Base-by-base conservation (phyloP, 148 eudicot species). In the Nepenthes gracilis region DNA sequence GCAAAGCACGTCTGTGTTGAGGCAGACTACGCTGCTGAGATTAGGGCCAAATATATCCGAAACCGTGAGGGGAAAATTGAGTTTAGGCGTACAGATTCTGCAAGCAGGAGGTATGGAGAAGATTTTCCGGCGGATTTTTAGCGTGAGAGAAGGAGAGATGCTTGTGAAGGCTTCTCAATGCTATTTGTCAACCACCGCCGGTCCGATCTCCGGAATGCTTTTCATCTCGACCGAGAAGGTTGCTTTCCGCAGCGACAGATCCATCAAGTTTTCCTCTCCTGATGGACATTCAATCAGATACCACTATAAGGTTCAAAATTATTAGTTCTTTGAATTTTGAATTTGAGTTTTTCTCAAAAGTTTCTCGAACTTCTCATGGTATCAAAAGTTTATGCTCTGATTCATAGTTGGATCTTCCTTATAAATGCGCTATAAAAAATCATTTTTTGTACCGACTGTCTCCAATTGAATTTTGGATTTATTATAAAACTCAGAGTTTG, bases 161-260 rank as follows among this genome's bases (percentile, higher is more conserved):
- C 55, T 79, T 43, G 43, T 82, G 35, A 79, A 74, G 71, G 81
- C 78, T 64, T 76, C 73, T 10, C 77, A 72, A 43, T 80, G 85
- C 63, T 71, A 72, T 36, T 59, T 83, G 45, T 80, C 59, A 10
- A 83, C 88, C 0, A 80, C 80, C 12, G 78, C 77, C 11, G 88
- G 88, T 35, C 80, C 84, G 2, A 73, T 80, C 2, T 66, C 76
- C 0, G 80, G 85, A 11, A 60, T 60, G 40, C 74, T 80, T 47
- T 83, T 80, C 54, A 71, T 83, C 54, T 75, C 88, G 11, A 75
- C 79, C 0, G 66, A 73, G 2, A 78, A 69, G 58, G 57, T 83
- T 32, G 75, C 79, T 10, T 83, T 80, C 47, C 75, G 77, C 60
- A 83, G 82, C 36, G 80, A 80, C 32, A 68, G 63, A 61, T 58